Evolutionary conservation across 768 basidiomycete genomes (phyloP).

Genomic region (Galerina marginata): DNA sequence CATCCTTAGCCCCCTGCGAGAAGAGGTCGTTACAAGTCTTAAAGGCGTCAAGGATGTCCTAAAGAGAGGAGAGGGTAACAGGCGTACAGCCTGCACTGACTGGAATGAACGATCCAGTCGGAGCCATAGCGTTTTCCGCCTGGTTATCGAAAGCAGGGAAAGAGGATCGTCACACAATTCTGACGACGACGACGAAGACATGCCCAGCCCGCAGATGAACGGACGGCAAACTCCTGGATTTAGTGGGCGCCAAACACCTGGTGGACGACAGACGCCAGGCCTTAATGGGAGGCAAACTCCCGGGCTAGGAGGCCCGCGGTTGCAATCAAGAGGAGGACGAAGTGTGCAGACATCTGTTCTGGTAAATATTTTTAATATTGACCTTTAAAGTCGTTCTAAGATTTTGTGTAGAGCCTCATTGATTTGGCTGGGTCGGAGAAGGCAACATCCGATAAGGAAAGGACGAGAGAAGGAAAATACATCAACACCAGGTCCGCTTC

Average conservation of each 20-base stretch:
- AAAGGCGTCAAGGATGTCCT: constrained; percentile 87
- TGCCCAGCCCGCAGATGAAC: constrained; percentile 27
- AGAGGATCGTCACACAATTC: constrained; percentile 40
- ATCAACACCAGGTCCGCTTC: constrained; percentile 82
- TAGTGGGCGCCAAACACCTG: constrained; percentile 46
- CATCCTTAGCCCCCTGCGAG: constrained; percentile 77
- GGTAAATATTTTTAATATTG: constrained; percentile 42
- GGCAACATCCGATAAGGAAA: constrained; percentile 93
- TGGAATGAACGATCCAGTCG: constrained; percentile 97
- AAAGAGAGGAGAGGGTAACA: constrained; percentile 82
- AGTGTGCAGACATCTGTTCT: constrained; percentile 81
- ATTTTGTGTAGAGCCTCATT: constrained; percentile 72
- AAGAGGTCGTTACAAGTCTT: constrained; percentile 93
- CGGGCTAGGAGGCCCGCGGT: constrained; percentile 56
- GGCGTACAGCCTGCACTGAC: constrained; percentile 95
- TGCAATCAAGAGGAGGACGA: constrained; percentile 80
- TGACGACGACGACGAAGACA: constrained; percentile 51
- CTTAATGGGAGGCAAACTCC: constrained; percentile 47
- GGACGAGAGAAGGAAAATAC: constrained; percentile 95
- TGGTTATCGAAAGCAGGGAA: constrained; percentile 90
- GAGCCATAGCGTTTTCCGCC: constrained; percentile 92
- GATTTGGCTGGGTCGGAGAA: constrained; percentile 97
- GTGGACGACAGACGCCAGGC: constrained; percentile 52
- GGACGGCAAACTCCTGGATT: constrained; percentile 48
- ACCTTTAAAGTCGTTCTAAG: background rate